A percentile compares a stretch with the other conserved stretches of the same genome.
Conservation (phyloP, 345 rosid genomes). For the Gynandropsis gynandra region DNA sequence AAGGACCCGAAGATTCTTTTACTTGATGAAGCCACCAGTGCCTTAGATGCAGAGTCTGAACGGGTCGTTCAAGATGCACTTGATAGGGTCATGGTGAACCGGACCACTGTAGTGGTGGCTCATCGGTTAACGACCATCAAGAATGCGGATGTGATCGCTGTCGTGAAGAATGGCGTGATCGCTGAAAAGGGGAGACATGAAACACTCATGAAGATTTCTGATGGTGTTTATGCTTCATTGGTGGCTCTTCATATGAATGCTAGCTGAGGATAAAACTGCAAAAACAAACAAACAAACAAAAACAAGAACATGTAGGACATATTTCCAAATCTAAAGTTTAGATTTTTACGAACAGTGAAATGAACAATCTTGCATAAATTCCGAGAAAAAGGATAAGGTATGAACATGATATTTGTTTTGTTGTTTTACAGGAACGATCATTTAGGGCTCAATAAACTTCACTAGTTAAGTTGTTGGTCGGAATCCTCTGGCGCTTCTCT, state of each 20-base stretch:
- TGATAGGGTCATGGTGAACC: constrained; percentile 28
- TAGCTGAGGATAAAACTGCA: constrained; percentile 4
- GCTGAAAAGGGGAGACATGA: constrained; percentile 50
- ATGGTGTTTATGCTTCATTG: constrained; percentile 42
- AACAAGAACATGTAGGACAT: too few relatives aligned
- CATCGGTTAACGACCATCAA: constrained; percentile 44
- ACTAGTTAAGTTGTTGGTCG: constrained; percentile 38
- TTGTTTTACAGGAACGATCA: too few relatives aligned
- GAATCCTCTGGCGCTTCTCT: constrained; percentile 83
- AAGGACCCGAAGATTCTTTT: too few relatives aligned
- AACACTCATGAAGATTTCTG: constrained; percentile 30
- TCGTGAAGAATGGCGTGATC: constrained; percentile 39
- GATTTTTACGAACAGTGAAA: not conserved
- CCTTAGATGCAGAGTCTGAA: constrained; percentile 75
- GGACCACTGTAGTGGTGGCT: constrained; percentile 45
- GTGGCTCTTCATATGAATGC: constrained; percentile 38
- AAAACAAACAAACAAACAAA: too few relatives aligned
- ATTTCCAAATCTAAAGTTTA: not conserved
- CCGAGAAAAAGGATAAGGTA: not conserved
- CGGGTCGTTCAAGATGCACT: constrained; percentile 46
- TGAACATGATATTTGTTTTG: too few relatives aligned
- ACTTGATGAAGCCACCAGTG: too few relatives aligned
- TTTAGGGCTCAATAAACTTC: constrained; percentile 34
- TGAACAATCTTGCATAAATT: constrained; percentile 5
- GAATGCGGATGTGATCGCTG: constrained; percentile 44